Evolutionary conservation across 441 rosid genomes (phyloP), one percentile per base, ranked within the genome.

Genomic region (Adansonia gregorii): DNA sequence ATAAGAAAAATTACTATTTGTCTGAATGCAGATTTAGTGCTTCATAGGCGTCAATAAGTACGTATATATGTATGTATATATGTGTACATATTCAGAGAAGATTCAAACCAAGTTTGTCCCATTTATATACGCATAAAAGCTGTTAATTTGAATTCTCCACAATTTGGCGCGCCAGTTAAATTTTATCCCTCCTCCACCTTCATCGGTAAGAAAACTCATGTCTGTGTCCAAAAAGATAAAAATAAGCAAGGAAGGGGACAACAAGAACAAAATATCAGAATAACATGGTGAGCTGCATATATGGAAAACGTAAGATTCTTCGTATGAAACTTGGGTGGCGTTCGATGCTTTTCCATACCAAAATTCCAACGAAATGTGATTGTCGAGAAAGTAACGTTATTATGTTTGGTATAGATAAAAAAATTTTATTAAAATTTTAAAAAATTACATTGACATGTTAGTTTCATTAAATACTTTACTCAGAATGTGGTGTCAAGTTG

Each of bases 101-200:
- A 76, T 49, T 48, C 76, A 66, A 35, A 78, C 74, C 74, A 76
- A 78, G 72, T 83, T 80, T 76, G 39, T 74, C 68, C 78, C 70
- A 68, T 81, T 80, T 49, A 45, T 49, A 45, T 27, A 75, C 76
- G 59, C 75, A 74, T 71, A 76, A 72, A 59, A 70, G 58, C 56
- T 43, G 52, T 49, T 63, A 74, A 43, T 78, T 74, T 60, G 68
- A 78, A 84, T 73, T 81, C 84, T 76, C 78, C 81, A 75, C 72
- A 56, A 35, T 3, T 39, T 39, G 67, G 67, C 35, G 78, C 49
- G 72, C 46, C 9, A 76, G 78, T 80, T 51, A 20, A 66, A 77
- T 48, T 54, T 65, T 67, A 45, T 24, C 65, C 77, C 65, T 67
- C 35, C 3, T 41, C 52, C 10, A 15, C 82, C 78, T 67, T 67